Percentiles rank a stretch among this genome's conserved stretches.
These are phyloP conservation scores for Oryza glaberrima DNA, from an alignment of 176 grass and related monocot species.

Conservation along the genomic window DNA sequence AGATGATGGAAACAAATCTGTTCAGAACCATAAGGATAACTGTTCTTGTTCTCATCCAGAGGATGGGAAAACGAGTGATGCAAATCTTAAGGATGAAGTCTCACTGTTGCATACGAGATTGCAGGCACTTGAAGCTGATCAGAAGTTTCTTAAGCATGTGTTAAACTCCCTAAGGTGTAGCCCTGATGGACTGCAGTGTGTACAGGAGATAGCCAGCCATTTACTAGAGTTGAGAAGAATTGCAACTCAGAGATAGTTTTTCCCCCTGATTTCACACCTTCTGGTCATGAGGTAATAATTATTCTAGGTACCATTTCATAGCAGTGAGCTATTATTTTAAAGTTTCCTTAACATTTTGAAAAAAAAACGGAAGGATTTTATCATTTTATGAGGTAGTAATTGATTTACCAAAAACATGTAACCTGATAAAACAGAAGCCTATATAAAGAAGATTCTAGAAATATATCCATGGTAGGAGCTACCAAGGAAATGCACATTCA, in stretches of 20 bases:
- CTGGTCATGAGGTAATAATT: constrained; percentile 34
- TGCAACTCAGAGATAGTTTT: constrained; percentile 28
- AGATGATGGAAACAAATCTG: not conserved
- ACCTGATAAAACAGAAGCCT: too few relatives aligned
- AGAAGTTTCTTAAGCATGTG: constrained; percentile 55
- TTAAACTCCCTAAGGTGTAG: constrained; percentile 51
- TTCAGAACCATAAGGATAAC: constrained; percentile 28
- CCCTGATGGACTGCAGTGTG: constrained; percentile 48
- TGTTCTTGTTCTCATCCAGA: constrained; percentile 24
- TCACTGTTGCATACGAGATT: constrained; percentile 46
- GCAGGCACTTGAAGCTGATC: constrained; percentile 60
- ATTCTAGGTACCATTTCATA: not conserved
- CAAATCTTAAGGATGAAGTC: constrained; percentile 43
- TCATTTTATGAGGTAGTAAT: not conserved
- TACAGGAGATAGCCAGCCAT: constrained; percentile 61
- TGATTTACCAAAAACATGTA: not conserved
- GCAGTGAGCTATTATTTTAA: not conserved
- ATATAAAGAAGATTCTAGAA: not conserved
- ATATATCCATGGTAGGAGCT: not conserved
- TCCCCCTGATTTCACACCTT: constrained; percentile 6
- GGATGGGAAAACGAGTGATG: not conserved
- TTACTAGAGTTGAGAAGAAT: constrained; percentile 59
- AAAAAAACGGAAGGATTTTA: not conserved
- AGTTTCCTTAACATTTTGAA: not conserved
- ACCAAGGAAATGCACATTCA: not conserved